Conservation (phyloP, 2,329 filamentous ascomycete species). For the Gliomastix tumulicola region DNA sequence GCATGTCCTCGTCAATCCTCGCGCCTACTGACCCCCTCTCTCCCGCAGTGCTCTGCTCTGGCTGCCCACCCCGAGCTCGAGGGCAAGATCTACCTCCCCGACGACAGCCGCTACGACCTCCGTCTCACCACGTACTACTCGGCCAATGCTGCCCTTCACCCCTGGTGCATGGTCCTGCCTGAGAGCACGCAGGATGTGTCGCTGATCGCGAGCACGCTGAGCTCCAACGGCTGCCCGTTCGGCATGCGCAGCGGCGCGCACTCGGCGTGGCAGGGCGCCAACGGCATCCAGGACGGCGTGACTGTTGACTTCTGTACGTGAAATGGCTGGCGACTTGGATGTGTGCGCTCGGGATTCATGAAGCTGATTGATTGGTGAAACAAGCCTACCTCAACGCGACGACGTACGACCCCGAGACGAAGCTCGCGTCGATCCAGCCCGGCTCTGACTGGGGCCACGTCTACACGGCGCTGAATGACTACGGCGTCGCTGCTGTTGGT, state of each 20-base stretch:
- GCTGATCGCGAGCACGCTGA: constrained; percentile 11
- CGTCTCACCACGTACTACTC: constrained; percentile 18
- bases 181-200: constrained; percentile 14
- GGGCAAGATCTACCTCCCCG: constrained; percentile 12
- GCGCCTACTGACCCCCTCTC: neutral
- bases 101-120: constrained; percentile 9
- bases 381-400: constrained; percentile 9
- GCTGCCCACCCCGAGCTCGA: constrained; percentile 4
- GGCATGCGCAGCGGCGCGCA: constrained; percentile 23
- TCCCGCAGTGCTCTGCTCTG: constrained; percentile 13
- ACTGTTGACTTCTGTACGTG: constrained; percentile 16
- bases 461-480: constrained; percentile 9
- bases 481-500: constrained; percentile 28
- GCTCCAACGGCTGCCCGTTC: constrained; percentile 14
- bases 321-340: too few species aligned
- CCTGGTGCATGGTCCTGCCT: constrained; percentile 19
- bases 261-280: constrained; percentile 19
- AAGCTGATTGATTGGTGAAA: too few species aligned
- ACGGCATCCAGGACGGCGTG: constrained; percentile 15
- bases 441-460: constrained; percentile 30
- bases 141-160: constrained; percentile 15
- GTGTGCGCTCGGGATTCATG: too few species aligned
- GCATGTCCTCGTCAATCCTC: too few species aligned
- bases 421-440: constrained; percentile 29
- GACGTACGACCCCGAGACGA: constrained; percentile 13